These are phyloP conservation scores for Candida namnaoensis DNA, from an alignment of 805 yeast genomes.

Conservation along the genomic window DNA sequence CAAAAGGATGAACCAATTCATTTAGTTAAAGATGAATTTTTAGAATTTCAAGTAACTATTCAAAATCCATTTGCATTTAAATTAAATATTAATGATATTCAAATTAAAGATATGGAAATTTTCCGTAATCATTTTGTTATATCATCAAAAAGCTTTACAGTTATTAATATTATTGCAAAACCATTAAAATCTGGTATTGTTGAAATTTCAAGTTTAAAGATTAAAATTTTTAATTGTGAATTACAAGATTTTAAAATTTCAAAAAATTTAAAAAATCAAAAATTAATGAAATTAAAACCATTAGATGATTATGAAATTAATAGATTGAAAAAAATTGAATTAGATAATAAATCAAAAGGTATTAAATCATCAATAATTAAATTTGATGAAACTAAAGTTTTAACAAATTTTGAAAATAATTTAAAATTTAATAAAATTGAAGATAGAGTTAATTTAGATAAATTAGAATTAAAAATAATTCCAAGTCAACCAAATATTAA, in stretches of 20 bases:
- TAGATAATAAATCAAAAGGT: not conserved
- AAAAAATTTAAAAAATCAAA: conserved; percentile 19
- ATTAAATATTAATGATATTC: conserved; percentile 44
- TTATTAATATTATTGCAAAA: conserved; percentile 34
- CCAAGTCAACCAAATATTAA: conserved; percentile 55
- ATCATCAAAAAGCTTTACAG: conserved; percentile 26
- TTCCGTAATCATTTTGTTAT: conserved; percentile 23
- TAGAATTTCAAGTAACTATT: conserved; percentile 45
- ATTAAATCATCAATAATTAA: not conserved
- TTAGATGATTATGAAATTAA: conserved; percentile 4
- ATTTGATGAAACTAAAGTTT: not conserved
- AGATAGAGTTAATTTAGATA: conserved; percentile 12
- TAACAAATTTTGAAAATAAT: conserved; percentile 6
- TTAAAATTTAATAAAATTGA: conserved; percentile 8
- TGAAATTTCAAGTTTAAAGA: conserved; percentile 39
- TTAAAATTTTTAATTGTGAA: conserved; percentile 42
- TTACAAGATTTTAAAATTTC: conserved; percentile 35
- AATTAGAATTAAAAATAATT: conserved; percentile 25
- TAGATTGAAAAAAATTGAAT: not conserved
- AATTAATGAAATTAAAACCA: conserved; percentile 19
- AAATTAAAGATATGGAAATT: conserved; percentile 24
- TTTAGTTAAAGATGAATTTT: conserved; percentile 54
- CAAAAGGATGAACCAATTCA: conserved; percentile 4
- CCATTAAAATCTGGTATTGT: conserved; percentile 43
- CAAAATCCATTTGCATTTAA: conserved; percentile 81